These are phyloP conservation scores for Trametes hirsuta DNA, from an alignment of 1,284 basidiomycete genomes.

Conservation along the genomic window DNA sequence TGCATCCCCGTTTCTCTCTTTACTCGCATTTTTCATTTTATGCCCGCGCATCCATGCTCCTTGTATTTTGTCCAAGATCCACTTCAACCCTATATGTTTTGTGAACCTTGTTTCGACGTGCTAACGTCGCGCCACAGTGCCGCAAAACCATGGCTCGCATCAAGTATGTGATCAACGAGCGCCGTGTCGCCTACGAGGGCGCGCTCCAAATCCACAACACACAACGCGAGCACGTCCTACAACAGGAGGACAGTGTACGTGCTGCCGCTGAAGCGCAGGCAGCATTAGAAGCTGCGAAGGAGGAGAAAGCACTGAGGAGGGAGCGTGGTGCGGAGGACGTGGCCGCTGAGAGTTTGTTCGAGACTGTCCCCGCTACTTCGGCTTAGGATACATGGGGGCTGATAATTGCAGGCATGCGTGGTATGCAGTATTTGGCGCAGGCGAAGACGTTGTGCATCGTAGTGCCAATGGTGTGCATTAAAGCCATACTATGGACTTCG, in stretches of 20 bases:
- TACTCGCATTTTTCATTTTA: not conserved
- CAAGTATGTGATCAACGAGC: constrained; percentile 92
- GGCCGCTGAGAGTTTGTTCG: constrained; percentile 32
- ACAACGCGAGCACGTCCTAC: constrained; percentile 24
- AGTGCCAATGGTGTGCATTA: not conserved
- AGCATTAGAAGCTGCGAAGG: constrained; percentile 26
- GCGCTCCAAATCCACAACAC: constrained; percentile 51
- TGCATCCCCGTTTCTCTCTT: not conserved
- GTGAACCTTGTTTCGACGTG: not conserved
- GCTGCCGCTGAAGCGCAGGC: constrained; percentile 26
- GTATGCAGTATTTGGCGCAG: not conserved
- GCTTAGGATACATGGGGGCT: constrained; percentile 10
- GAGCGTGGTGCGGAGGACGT: constrained; percentile 28
- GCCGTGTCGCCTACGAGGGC: constrained; percentile 82
- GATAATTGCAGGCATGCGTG: constrained; percentile 16
- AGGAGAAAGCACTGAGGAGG: constrained; percentile 23
- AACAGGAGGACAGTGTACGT: constrained; percentile 14
- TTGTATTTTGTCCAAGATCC: not conserved
- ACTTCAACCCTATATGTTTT: not conserved
- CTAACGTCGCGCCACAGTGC: constrained; percentile 55
- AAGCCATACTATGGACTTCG: too few species aligned
- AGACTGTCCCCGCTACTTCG: constrained; percentile 15
- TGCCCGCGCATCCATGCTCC: not conserved
- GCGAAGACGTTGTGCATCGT: not conserved
- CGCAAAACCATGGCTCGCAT: constrained; percentile 97